These are phyloP conservation scores for Harringtonia lauricola DNA, from an alignment of 2,329 filamentous ascomycete genomes.

Conservation along the genomic window DNA sequence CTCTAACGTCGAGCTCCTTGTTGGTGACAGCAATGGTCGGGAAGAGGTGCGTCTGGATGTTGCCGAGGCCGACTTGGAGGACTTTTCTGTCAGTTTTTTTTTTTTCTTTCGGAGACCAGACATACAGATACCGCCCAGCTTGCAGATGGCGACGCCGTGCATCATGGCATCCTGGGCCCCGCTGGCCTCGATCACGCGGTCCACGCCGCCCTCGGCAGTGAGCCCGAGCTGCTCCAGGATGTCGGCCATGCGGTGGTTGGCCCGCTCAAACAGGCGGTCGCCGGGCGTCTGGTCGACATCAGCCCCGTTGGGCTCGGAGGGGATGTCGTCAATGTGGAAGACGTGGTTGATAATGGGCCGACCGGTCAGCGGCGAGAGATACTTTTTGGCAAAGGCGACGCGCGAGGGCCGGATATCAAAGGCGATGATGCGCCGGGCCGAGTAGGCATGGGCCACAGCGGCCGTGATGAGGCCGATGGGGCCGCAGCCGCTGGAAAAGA, in stretches of 20 bases:
- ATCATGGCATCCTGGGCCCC: conserved; percentile 72
- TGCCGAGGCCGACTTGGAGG: conserved; percentile 85
- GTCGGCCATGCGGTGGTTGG: conserved; percentile 18
- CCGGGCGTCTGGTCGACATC: conserved; percentile 1
- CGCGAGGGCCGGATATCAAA: conserved; percentile 78
- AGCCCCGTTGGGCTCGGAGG: conserved; percentile 60
- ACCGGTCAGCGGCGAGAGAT: conserved; percentile 5
- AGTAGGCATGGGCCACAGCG: conserved; percentile 72
- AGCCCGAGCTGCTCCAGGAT: conserved; percentile 55
- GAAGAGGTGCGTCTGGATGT: conserved; percentile 65
- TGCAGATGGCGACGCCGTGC: conserved; percentile 57
- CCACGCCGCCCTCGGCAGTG: conserved; percentile 45
- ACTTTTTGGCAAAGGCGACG: conserved; percentile 65
- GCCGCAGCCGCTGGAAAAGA: conserved; percentile 47
- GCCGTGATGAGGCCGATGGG: conserved; percentile 81
- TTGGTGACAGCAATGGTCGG: conserved; percentile 82
- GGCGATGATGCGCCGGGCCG: conserved; percentile 69
- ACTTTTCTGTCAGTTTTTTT: neutral
- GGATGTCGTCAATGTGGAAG: conserved; percentile 49
- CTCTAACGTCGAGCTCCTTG: conserved; percentile 79
- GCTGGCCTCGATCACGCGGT: conserved; percentile 69
- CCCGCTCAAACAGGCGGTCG: conserved; percentile 2
- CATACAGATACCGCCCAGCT: conserved; percentile 58
- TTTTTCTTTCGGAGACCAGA: too few species aligned
- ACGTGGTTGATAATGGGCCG: conserved; percentile 58